phyloP scores from a whole-genome alignment of 345 rosid genomes.

The Hypericum perforatum region DNA sequence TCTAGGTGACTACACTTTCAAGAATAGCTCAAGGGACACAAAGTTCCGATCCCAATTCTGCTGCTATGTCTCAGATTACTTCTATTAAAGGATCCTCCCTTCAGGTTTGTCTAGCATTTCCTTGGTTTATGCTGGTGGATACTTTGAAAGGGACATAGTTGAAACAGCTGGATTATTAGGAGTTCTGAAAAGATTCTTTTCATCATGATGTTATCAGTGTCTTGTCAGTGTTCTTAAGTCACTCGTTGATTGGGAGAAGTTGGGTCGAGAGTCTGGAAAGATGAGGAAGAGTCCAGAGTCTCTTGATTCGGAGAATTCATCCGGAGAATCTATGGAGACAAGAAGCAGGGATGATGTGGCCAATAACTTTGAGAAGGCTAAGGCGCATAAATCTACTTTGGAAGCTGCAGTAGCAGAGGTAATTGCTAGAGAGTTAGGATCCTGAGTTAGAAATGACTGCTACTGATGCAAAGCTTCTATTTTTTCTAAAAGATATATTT shows the following conservation, averaged over 20 bases:
- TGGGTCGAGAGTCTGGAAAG: constrained; percentile 36
- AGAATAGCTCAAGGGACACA: constrained; percentile 90
- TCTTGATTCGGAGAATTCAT: constrained; percentile 31
- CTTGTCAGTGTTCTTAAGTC: constrained; percentile 84
- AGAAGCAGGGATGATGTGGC: constrained; percentile 58
- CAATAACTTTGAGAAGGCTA: constrained; percentile 84
- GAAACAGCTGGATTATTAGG: constrained; percentile 8
- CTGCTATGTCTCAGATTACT: constrained; percentile 58
- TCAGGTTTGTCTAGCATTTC: constrained; percentile 49
- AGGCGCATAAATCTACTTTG: constrained; percentile 91
- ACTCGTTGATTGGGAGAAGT: constrained; percentile 90
- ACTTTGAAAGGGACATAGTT: too few species aligned
- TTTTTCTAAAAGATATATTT: too few species aligned
- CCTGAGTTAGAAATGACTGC: background rate
- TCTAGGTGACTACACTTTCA: constrained; percentile 73
- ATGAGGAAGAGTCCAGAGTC: constrained; percentile 32
- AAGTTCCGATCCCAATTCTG: constrained; percentile 73
- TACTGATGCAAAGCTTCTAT: too few species aligned
- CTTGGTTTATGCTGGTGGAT: background rate
- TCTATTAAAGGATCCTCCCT: constrained; percentile 79
- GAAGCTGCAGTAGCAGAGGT: constrained; percentile 93
- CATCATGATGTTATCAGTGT: constrained; percentile 46
- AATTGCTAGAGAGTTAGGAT: constrained; percentile 14
- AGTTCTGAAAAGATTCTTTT: constrained; percentile 17
- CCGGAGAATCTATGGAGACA: constrained; percentile 35